Evolutionary conservation across 192 early-diverging fungal genomes (phyloP).

Genomic region (Oehlia diaphana): DNA sequence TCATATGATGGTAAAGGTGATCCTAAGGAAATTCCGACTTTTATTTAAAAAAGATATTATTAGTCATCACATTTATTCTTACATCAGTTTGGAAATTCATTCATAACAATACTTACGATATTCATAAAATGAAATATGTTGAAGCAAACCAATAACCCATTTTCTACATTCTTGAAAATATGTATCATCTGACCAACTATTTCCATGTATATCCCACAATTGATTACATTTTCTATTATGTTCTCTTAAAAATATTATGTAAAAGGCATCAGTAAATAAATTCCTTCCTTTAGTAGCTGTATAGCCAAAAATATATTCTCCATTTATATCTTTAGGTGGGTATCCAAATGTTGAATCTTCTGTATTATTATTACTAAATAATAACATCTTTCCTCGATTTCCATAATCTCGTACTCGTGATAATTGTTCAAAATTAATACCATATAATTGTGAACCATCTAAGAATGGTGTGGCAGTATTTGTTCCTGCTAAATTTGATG

Average conservation of each 20-base stretch:
- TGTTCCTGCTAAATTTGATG: background rate
- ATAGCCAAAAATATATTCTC: slow-evolving; percentile 5
- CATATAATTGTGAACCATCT: slow-evolving; percentile 5
- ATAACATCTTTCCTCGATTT: background rate
- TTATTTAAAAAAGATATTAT: background rate
- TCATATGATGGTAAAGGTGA: background rate
- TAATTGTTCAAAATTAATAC: background rate
- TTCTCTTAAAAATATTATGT: slow-evolving; percentile 5
- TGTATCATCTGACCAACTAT: background rate
- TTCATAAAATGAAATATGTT: background rate
- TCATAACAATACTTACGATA: background rate
- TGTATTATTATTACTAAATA: background rate
- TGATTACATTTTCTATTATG: slow-evolving; percentile 22
- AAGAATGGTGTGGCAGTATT: background rate
- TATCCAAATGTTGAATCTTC: background rate
- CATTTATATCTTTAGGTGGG: background rate
- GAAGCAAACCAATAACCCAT: slow-evolving; percentile 10
- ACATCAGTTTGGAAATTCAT: too few species aligned
- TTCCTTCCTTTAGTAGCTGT: background rate
- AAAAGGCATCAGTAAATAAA: background rate
- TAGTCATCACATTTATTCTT: too few species aligned
- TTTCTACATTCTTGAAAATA: slow-evolving; percentile 28
- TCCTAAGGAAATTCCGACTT: background rate
- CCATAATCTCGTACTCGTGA: background rate
- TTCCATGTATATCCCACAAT: background rate